phyloP scores from a whole-genome alignment of 2,329 filamentous ascomycete species.

The Cladosporium oxysporum region DNA sequence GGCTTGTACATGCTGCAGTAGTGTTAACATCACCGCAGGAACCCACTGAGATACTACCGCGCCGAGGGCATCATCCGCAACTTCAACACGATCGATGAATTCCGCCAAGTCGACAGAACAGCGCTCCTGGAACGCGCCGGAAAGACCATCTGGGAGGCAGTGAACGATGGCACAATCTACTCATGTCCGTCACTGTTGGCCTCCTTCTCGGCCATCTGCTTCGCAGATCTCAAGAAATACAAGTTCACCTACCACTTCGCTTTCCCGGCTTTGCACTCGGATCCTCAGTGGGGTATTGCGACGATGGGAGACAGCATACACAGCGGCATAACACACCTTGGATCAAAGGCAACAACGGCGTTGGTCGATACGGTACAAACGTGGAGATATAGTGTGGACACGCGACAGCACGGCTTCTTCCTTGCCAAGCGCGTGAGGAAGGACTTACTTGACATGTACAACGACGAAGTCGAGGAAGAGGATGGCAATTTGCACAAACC shows the following conservation, averaged over 20 bases:
- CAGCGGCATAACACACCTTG: slow-evolving; percentile 56
- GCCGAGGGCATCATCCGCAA: slow-evolving; percentile 95
- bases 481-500: slow-evolving; percentile 40
- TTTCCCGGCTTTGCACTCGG: slow-evolving; percentile 89
- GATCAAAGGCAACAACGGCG: slow-evolving; percentile 69
- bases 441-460: slow-evolving; percentile 33
- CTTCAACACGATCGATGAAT: slow-evolving; percentile 93
- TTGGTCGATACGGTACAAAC: slow-evolving; percentile 83
- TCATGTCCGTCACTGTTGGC: slow-evolving; percentile 88
- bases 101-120: slow-evolving; percentile 77
- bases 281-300: slow-evolving; percentile 74
- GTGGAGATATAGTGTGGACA: slow-evolving; percentile 81
- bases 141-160: slow-evolving; percentile 94
- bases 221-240: slow-evolving; percentile 96
- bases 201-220: slow-evolving; percentile 86
- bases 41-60: slow-evolving; percentile 70
- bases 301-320: slow-evolving; percentile 32
- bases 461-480: slow-evolving; percentile 38
- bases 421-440: slow-evolving; percentile 73
- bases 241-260: slow-evolving; percentile 98
- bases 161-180: slow-evolving; percentile 94
- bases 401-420: slow-evolving; percentile 90
- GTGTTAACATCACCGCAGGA: slow-evolving; percentile 47
- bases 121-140: slow-evolving; percentile 77
- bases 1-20: not conserved